phyloP scores from a whole-genome alignment of 345 rosid genomes.

The Diplotaxis tenuifolia region DNA sequence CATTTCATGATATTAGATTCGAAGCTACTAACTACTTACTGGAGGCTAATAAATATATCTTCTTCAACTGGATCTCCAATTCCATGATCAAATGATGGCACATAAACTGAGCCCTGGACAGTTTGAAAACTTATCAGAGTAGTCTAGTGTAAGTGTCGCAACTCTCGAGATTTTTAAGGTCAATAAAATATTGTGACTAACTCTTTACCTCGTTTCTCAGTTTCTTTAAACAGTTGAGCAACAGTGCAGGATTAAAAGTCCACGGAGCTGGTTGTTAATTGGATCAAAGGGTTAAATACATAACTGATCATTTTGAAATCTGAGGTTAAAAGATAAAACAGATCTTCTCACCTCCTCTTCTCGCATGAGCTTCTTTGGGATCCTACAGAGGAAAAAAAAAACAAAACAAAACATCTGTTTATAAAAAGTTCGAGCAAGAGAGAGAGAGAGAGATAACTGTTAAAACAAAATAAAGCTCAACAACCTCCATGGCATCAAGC shows the following conservation, averaged over 20 bases:
- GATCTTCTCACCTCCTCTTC: constrained; percentile 88
- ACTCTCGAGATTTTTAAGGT: not conserved
- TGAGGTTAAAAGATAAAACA: not conserved
- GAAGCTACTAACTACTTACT: constrained; percentile 54
- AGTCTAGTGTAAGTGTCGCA: constrained; percentile 8
- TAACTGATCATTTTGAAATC: constrained; percentile 15
- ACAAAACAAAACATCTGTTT: not conserved
- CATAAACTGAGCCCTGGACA: constrained; percentile 77
- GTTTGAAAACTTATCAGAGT: constrained; percentile 18
- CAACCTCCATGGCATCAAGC: constrained; percentile 93
- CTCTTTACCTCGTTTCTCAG: constrained; percentile 66
- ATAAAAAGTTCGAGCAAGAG: not conserved
- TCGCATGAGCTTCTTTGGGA: constrained; percentile 94
- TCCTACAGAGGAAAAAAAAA: constrained; percentile 40
- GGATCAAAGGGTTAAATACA: constrained; percentile 27
- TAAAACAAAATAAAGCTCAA: constrained; percentile 14
- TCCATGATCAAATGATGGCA: constrained; percentile 90
- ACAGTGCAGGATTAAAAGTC: constrained; percentile 70
- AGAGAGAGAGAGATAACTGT: not conserved
- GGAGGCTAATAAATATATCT: constrained; percentile 72
- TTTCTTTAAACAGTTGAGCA: constrained; percentile 69
- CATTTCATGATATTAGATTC: not conserved
- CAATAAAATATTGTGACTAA: not conserved
- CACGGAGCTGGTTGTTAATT: constrained; percentile 71
- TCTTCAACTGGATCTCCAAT: constrained; percentile 93